Base-by-base conservation (phyloP, 1,139 yeast species). In the Scheffersomyces insectosa region DNA sequence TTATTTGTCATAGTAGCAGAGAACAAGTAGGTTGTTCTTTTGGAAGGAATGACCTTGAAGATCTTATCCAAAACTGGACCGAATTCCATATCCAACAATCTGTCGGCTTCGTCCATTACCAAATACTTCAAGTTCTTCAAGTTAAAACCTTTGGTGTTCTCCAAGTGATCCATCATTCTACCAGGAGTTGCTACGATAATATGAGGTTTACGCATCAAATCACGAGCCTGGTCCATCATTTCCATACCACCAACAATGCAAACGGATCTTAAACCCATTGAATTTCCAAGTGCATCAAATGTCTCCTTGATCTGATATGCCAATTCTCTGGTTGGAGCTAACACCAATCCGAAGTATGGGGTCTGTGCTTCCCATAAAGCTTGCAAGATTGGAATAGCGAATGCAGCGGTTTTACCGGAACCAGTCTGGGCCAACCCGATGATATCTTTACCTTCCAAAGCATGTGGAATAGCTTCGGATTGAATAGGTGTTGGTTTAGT, bases 241-340 rank as follows among this genome's bases (percentile, higher is more conserved):
- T 89, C 96, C 95, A 93, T 93, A 51, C 99, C 99, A 53, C 99
- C 99, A 34, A 93, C 97, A 50, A 93, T 80, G 49, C 96, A 91
- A 3, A 83, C 85, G 28, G 93, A 77, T 56, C 96, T 75, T 34
- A 91, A 77, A 1, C 99, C 99, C 95, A 93, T 91, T 13, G 83
- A 71, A 1, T 88, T 69, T 0, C 99, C 99, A 41, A 93, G 68
- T 0, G 98, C 97, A 61, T 90, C 97, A 62, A 93, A 95, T 11
- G 97, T 93, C 56, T 90, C 96, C 54, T 91, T 85, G 54, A 95
- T 93, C 63, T 93, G 99, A 63, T 87, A 90, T 0, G 99, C 99
- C 62, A 93, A 73, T 68, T 93, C 99, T 71, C 99, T 83, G 1
- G 99, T 93, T 27, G 99, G 99, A 0, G 97, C 95, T 54, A 93